A percentile compares a stretch with the other conserved stretches of the same genome.
Conservation (phyloP, 257 asterid genomes). For the Cinchona pubescens region DNA sequence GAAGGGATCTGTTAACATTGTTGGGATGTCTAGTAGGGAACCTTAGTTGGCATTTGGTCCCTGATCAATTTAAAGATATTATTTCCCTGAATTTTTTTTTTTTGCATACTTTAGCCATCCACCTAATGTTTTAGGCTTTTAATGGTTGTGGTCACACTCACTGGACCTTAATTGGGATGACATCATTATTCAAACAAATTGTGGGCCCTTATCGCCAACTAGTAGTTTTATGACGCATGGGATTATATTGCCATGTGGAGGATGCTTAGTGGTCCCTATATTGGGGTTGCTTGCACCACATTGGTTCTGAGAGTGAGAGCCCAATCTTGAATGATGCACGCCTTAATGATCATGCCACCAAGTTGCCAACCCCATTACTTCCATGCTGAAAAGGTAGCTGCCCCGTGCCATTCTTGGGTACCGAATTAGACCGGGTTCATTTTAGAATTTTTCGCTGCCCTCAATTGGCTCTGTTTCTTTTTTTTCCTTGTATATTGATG, state of each 20-base stretch:
- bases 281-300: not conserved
- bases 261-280: not conserved
- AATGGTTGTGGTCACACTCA: not conserved
- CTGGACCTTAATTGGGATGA: not conserved
- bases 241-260: not conserved
- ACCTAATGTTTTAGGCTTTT: no score
- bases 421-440: no score
- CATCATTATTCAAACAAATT: not conserved
- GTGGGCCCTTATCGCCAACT: not conserved
- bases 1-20: not conserved
- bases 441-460: no score
- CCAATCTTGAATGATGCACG: slow-evolving; percentile 7
- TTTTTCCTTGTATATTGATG: not conserved
- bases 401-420: no score
- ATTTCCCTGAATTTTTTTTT: not conserved
- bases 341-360: slow-evolving; percentile 11
- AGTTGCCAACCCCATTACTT: not conserved
- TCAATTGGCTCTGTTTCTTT: not conserved
- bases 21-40: slow-evolving; percentile 11
- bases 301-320: no score
- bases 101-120: not conserved
- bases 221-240: not conserved
- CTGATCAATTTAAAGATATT: not conserved
- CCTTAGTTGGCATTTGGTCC: slow-evolving; percentile 10
- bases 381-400: not conserved